These are phyloP conservation scores for Coemansia sp. DNA, from an alignment of 192 early-diverging fungal species.

Conservation along the genomic window DNA sequence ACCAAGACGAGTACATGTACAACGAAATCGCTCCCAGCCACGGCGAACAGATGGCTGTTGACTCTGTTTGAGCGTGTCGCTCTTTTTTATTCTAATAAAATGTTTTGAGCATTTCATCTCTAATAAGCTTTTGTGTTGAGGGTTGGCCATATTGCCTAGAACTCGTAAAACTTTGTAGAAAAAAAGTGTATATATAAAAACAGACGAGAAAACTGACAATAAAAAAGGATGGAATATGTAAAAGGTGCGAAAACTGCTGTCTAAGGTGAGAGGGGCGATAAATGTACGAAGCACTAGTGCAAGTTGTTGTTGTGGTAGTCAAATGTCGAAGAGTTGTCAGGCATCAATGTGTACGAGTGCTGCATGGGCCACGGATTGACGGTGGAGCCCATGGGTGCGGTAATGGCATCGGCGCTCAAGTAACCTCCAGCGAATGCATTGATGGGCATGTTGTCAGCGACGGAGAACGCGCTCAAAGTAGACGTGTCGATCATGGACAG, in stretches of 20 bases:
- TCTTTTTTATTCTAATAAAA: background rate
- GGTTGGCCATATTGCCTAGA: background rate
- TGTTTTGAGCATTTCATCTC: background rate
- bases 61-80: slow-evolving; percentile 2
- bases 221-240: background rate
- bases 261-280: background rate
- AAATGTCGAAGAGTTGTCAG: background rate
- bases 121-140: background rate
- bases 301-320: background rate
- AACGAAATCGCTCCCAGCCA: slow-evolving; percentile 53
- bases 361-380: slow-evolving; percentile 24
- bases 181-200: background rate
- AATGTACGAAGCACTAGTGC: background rate
- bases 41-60: slow-evolving; percentile 36
- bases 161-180: background rate
- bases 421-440: slow-evolving; percentile 35
- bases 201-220: background rate
- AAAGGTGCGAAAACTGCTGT: background rate
- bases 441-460: slow-evolving; percentile 27
- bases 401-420: slow-evolving; percentile 16
- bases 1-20: slow-evolving; percentile 94
- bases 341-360: slow-evolving; percentile 24
- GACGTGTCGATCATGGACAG: slow-evolving; percentile 46
- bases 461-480: slow-evolving; percentile 20
- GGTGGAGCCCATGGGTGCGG: slow-evolving; percentile 7